Evolutionary conservation across 371 early-diverging fungal species (phyloP).

Genomic region (Circinella minor): DNA sequence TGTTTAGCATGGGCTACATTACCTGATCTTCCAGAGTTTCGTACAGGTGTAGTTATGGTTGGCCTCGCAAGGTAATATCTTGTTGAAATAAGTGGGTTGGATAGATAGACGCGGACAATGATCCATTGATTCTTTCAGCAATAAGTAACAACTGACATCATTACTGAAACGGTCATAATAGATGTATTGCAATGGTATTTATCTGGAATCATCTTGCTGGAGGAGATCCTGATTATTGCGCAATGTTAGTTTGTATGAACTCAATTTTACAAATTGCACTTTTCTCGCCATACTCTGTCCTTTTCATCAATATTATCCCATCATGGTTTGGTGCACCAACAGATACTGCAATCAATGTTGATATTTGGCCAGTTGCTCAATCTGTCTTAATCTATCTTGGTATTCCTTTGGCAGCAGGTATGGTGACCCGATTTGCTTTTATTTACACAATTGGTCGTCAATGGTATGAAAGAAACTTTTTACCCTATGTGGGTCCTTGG

Average conservation of each 20-base stretch:
- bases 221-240: conserved; percentile 71
- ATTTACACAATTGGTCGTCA: conserved; percentile 31
- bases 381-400: conserved; percentile 75
- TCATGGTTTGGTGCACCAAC: conserved; percentile 48
- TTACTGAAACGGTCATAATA: neutral
- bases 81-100: too few species aligned
- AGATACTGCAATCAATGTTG: conserved; percentile 41
- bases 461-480: conserved; percentile 65
- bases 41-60: conserved; percentile 77
- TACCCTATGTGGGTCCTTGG: conserved; percentile 58
- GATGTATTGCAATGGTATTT: conserved; percentile 85
- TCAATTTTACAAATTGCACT: conserved; percentile 71
- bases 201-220: conserved; percentile 77
- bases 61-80: conserved; percentile 58
- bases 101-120: too few species aligned
- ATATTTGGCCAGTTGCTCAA: conserved; percentile 62
- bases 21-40: conserved; percentile 70
- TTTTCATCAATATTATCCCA: conserved; percentile 61
- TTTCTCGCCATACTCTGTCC: conserved; percentile 64
- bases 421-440: conserved; percentile 58
- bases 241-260: conserved; percentile 73
- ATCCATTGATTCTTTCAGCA: too few species aligned
- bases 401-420: conserved; percentile 67
- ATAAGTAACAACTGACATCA: too few species aligned
- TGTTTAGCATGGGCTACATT: conserved; percentile 75